Evolutionary conservation across 345 rosid genomes (phyloP).

Genomic region (Iberis pinnata): DNA sequence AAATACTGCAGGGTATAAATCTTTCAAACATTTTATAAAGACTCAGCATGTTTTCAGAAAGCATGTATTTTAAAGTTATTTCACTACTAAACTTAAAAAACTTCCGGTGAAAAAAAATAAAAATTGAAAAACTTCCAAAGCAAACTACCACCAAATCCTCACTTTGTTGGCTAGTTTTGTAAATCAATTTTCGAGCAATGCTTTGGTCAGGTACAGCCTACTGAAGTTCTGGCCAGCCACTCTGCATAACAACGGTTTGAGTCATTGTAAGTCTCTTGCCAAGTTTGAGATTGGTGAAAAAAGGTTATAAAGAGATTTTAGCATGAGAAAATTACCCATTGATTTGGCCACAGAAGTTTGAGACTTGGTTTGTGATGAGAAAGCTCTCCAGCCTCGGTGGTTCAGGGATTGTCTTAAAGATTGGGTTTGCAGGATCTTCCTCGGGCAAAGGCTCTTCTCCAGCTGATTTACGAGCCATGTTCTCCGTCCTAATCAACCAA

Average conservation of each 20-base stretch:
- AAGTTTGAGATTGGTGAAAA: background rate
- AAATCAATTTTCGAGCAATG: conserved; percentile 65
- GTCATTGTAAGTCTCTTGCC: background rate
- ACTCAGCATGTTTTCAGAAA: too few species aligned
- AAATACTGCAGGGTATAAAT: too few species aligned
- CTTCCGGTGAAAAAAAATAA: too few species aligned
- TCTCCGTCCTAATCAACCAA: conserved; percentile 62
- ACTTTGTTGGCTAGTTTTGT: conserved; percentile 3
- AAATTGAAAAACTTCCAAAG: too few species aligned
- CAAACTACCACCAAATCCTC: conserved; percentile 12
- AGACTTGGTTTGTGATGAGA: conserved; percentile 80
- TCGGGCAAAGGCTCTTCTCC: conserved; percentile 95
- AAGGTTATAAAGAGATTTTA: background rate
- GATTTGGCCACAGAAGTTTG: conserved; percentile 95
- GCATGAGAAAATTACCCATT: conserved; percentile 58
- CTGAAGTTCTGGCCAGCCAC: conserved; percentile 94
- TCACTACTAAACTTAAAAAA: too few species aligned
- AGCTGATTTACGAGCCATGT: conserved; percentile 70
- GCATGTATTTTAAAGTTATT: too few species aligned
- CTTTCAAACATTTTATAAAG: too few species aligned
- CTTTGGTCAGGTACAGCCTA: conserved; percentile 72
- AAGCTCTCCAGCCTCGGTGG: conserved; percentile 95
- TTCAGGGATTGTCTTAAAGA: conserved; percentile 84
- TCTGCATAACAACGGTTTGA: conserved; percentile 38
- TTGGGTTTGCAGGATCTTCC: conserved; percentile 92